A percentile compares a stretch with the other conserved stretches of the same genome.
These are phyloP conservation scores for Purpureocillium lavendulum DNA, from an alignment of 2,329 filamentous ascomycete genomes.

Conservation along the genomic window DNA sequence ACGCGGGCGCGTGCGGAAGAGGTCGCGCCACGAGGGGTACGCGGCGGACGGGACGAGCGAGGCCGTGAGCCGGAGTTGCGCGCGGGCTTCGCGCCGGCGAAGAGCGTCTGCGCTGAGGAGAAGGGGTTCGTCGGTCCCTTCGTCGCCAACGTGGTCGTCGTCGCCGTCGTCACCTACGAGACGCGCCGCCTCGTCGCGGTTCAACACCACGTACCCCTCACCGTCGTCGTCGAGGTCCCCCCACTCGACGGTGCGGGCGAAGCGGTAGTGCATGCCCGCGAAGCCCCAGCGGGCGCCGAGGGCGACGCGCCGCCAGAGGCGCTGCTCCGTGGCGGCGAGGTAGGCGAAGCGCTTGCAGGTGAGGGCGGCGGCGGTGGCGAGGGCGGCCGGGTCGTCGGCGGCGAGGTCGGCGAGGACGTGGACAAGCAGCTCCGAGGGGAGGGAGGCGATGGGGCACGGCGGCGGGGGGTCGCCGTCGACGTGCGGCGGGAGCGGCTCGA, in stretches of 20 bases:
- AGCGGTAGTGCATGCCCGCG: conserved; percentile 73
- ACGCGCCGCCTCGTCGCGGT: conserved; percentile 16
- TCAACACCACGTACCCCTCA: background rate
- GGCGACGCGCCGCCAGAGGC: conserved; percentile 75
- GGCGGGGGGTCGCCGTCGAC: conserved; percentile 65
- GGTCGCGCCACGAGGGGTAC: conserved; percentile 51
- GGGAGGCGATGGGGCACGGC: conserved; percentile 67
- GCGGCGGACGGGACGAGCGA: conserved; percentile 28
- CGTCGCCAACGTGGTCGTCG: background rate
- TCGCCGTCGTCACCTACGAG: background rate
- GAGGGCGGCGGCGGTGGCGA: conserved; percentile 64
- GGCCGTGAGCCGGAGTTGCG: conserved; percentile 26
- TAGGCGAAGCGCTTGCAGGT: conserved; percentile 87
- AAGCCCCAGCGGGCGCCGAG: conserved; percentile 69
- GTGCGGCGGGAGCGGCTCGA: conserved; percentile 57
- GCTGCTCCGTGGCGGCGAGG: conserved; percentile 74
- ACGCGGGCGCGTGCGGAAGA: conserved; percentile 77
- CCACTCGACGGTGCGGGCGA: conserved; percentile 53
- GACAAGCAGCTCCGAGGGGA: conserved; percentile 79
- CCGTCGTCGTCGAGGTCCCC: conserved; percentile 27
- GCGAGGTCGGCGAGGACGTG: conserved; percentile 71
- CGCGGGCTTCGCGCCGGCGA: conserved; percentile 20
- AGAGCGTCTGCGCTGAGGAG: conserved; percentile 29
- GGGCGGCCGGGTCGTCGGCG: conserved; percentile 64
- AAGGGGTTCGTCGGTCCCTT: background rate